Conservation (phyloP, 768 basidiomycete genomes). For the Amanita jacksonii region DNA sequence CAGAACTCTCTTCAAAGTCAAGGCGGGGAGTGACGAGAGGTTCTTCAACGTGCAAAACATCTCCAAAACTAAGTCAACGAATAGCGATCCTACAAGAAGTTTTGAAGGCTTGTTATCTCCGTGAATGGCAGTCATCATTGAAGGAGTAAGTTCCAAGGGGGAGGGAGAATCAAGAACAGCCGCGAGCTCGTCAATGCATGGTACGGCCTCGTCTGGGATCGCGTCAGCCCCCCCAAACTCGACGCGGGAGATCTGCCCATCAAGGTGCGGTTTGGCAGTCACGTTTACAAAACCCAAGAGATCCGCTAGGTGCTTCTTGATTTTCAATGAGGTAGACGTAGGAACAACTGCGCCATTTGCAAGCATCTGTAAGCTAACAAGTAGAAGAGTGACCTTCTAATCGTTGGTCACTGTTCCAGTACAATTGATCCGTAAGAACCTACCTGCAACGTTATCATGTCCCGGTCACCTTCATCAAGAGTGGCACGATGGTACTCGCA, state of each 20-base stretch:
- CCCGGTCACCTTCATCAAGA: slow-evolving; percentile 37
- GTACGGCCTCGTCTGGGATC: slow-evolving; percentile 33
- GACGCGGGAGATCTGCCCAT: slow-evolving; percentile 42
- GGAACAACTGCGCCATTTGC: slow-evolving; percentile 52
- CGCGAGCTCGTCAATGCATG: slow-evolving; percentile 52
- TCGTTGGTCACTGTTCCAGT: neutral
- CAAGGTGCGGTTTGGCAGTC: slow-evolving; percentile 32
- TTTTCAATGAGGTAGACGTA: slow-evolving; percentile 39
- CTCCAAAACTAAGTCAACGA: slow-evolving; percentile 50
- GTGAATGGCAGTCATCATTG: slow-evolving; percentile 28
- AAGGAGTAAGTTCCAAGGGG: slow-evolving; percentile 35
- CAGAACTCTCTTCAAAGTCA: slow-evolving; percentile 49
- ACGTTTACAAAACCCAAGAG: slow-evolving; percentile 48
- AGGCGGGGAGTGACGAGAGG: slow-evolving; percentile 38
- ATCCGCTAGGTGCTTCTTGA: slow-evolving; percentile 47
- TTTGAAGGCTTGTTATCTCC: slow-evolving; percentile 29
- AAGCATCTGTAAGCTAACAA: slow-evolving; percentile 57
- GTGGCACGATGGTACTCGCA: slow-evolving; percentile 35
- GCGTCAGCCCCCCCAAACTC: slow-evolving; percentile 38
- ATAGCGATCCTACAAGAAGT: slow-evolving; percentile 50
- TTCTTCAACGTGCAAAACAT: slow-evolving; percentile 39
- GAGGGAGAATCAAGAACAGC: slow-evolving; percentile 52
- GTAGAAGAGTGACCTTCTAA: slow-evolving; percentile 42
- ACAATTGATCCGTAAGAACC: slow-evolving; percentile 7
- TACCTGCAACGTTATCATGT: slow-evolving; percentile 39